These are phyloP conservation scores for Aspergillus affinis DNA, from an alignment of 495 filamentous ascomycete species.

Conservation along the genomic window DNA sequence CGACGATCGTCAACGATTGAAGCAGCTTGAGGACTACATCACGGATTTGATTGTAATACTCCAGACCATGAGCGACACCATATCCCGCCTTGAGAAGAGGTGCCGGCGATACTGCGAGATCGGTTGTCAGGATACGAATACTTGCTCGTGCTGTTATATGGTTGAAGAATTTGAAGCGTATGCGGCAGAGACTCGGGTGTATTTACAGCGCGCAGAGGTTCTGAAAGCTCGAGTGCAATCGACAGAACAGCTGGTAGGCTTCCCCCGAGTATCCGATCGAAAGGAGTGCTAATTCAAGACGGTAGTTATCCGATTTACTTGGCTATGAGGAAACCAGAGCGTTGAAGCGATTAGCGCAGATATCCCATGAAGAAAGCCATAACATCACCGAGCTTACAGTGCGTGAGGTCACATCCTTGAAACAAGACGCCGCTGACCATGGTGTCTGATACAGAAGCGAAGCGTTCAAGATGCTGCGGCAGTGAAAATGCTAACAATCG, in stretches of 20 bases:
- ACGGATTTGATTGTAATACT: conserved; percentile 10
- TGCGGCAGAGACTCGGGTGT: neutral
- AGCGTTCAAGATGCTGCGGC: conserved; percentile 34
- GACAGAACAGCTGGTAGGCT: conserved; percentile 5
- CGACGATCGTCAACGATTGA: conserved; percentile 9
- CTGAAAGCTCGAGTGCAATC: conserved; percentile 9
- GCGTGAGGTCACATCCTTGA: neutral
- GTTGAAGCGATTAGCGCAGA: neutral
- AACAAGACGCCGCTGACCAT: neutral
- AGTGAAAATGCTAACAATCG: conserved; percentile 36
- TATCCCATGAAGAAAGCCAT: conserved; percentile 2
- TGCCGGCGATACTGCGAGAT: conserved; percentile 11
- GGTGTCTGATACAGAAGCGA: conserved; percentile 15
- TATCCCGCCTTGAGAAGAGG: conserved; percentile 7
- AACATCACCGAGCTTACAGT: conserved; percentile 8
- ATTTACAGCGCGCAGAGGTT: conserved; percentile 10
- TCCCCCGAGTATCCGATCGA: neutral
- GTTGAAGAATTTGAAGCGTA: conserved; percentile 12
- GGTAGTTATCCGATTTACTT: conserved; percentile 10
- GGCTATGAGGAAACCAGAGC: conserved; percentile 7
- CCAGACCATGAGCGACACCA: conserved; percentile 7
- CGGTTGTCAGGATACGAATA: neutral
- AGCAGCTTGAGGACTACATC: conserved; percentile 11
- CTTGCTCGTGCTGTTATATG: conserved; percentile 1
- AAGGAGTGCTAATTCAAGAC: neutral